A percentile compares a stretch with the other conserved stretches of the same genome.
Conservation (phyloP, 2,329 filamentous ascomycete genomes). For the Bipolaris sorokiniana region DNA sequence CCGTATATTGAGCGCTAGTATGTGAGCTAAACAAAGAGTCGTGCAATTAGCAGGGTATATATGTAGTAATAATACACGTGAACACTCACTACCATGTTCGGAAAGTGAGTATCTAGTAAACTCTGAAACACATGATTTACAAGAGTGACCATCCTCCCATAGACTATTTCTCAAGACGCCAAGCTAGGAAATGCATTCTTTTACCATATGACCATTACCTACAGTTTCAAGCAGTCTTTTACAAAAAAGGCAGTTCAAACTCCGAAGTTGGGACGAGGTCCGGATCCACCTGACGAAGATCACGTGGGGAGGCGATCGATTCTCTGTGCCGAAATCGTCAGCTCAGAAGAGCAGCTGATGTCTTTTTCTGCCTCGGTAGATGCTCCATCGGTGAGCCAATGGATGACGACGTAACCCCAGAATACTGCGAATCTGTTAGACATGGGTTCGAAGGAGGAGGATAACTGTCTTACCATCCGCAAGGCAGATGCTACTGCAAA, state of each 20-base stretch:
- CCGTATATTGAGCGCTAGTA: neutral
- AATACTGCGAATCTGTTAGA: neutral
- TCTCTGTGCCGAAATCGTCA: neutral
- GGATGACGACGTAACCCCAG: neutral
- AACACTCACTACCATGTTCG: no score
- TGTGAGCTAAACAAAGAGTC: neutral
- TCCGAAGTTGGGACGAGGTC: neutral
- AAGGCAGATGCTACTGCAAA: constrained; percentile 49
- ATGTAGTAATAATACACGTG: no score
- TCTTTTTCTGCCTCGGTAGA: neutral
- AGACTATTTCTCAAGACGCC: no score
- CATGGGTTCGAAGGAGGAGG: neutral
- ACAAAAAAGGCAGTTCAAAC: neutral
- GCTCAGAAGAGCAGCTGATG: neutral
- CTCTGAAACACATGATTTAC: no score
- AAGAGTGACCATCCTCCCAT: no score
- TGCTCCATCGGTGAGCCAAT: neutral
- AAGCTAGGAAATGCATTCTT: no score
- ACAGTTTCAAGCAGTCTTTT: neutral
- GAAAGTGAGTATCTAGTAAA: no score
- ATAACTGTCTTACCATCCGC: constrained; percentile 40
- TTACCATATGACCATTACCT: no score
- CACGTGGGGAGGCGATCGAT: neutral
- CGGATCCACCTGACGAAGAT: neutral
- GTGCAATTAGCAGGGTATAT: neutral